phyloP scores from a whole-genome alignment of 2,329 filamentous ascomycete species.

The Pseudogymnoascus destructans region DNA sequence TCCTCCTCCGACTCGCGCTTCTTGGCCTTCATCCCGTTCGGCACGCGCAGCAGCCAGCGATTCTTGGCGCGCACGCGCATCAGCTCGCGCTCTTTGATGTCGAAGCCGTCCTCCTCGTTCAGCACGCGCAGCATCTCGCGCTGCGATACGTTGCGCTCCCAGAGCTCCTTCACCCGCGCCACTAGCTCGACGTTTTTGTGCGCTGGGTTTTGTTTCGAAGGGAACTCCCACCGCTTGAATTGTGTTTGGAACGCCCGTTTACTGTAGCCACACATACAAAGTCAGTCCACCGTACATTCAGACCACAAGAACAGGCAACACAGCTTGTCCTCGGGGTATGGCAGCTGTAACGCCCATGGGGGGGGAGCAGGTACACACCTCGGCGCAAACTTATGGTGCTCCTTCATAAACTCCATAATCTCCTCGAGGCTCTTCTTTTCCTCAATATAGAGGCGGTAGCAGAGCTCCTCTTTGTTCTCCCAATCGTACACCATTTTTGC shows the following conservation, averaged over 20 bases:
- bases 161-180: slow-evolving; percentile 59
- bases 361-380: slow-evolving; percentile 37
- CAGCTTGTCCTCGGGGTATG: slow-evolving; percentile 7
- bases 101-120: slow-evolving; percentile 55
- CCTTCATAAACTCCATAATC: slow-evolving; percentile 59
- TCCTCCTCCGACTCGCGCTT: slow-evolving; percentile 25
- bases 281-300: slow-evolving; percentile 16
- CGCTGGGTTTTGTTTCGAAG: slow-evolving; percentile 57
- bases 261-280: slow-evolving; percentile 30
- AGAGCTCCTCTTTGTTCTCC: slow-evolving; percentile 52
- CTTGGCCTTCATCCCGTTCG: slow-evolving; percentile 41
- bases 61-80: slow-evolving; percentile 57
- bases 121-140: slow-evolving; percentile 60
- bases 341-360: not conserved
- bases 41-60: slow-evolving; percentile 50
- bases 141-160: slow-evolving; percentile 61
- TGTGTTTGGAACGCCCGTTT: slow-evolving; percentile 66
- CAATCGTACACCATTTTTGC: slow-evolving; percentile 42
- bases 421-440: slow-evolving; percentile 62
- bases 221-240: slow-evolving; percentile 69
- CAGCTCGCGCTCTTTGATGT: slow-evolving; percentile 58
- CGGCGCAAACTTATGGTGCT: slow-evolving; percentile 52
- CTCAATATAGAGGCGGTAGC: slow-evolving; percentile 61
- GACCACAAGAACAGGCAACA: not conserved
- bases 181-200: slow-evolving; percentile 57